Conservation (phyloP, 176 grass and related monocot genomes). For the Carex littledalei region DNA sequence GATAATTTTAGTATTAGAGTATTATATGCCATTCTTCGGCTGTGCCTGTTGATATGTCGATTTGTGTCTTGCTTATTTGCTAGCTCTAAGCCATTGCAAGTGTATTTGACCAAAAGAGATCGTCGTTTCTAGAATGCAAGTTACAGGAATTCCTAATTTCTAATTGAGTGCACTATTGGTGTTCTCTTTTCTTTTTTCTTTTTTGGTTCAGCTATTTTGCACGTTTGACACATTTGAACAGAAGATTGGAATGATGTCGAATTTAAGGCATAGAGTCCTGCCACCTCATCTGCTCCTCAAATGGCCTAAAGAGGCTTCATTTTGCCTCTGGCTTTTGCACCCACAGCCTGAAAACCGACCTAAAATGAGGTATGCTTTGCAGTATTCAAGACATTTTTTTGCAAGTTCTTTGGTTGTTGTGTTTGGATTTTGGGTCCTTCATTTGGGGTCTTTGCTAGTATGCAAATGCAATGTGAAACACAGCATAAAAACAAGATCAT, state of each 20-base stretch:
- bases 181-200: neutral
- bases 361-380: conserved; percentile 59
- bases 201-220: conserved; percentile 64
- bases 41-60: neutral
- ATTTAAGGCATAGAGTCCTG: conserved; percentile 72
- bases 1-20: neutral
- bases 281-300: conserved; percentile 77
- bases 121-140: neutral
- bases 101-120: neutral
- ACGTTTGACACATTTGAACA: conserved; percentile 70
- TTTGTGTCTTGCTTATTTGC: neutral
- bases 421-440: neutral
- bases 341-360: conserved; percentile 66
- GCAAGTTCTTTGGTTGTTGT: neutral
- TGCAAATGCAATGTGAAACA: neutral
- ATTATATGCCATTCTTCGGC: neutral
- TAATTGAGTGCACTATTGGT: neutral
- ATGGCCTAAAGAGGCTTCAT: conserved; percentile 91
- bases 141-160: neutral
- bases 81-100: neutral
- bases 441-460: neutral
- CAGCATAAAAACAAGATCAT: neutral
- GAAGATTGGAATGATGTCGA: conserved; percentile 76
- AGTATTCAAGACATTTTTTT: neutral
- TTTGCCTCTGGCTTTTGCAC: conserved; percentile 95